Percentiles rank a stretch among this genome's conserved stretches.
These are phyloP conservation scores for Rhizopus microsporus DNA, from an alignment of 371 early-diverging fungal genomes.

Conservation along the genomic window DNA sequence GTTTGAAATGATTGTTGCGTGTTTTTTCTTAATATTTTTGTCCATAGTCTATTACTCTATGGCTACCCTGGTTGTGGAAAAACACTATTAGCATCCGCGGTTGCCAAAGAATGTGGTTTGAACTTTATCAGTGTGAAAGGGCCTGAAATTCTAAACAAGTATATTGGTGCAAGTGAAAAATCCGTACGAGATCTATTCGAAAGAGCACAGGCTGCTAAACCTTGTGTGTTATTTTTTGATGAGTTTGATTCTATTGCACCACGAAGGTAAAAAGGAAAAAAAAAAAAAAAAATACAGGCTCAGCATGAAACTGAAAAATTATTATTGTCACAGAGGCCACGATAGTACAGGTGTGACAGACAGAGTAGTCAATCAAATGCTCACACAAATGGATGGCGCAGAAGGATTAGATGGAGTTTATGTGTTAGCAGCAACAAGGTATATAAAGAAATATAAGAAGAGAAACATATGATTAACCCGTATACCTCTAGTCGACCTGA, in stretches of 20 bases:
- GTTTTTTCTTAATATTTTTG: neutral
- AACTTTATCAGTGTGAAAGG: slow-evolving; percentile 97
- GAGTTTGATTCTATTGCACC: slow-evolving; percentile 98
- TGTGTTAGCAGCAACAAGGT: slow-evolving; percentile 94
- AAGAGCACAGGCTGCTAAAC: slow-evolving; percentile 88
- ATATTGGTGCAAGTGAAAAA: slow-evolving; percentile 94
- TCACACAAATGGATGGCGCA: slow-evolving; percentile 97
- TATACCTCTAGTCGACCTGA: slow-evolving; percentile 90
- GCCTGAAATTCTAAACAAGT: slow-evolving; percentile 96
- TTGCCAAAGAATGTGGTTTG: slow-evolving; percentile 88
- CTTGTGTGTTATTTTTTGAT: slow-evolving; percentile 94
- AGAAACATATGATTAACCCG: slow-evolving; percentile 7
- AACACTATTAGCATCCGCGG: slow-evolving; percentile 93
- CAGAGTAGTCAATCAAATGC: slow-evolving; percentile 94
- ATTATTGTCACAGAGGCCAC: slow-evolving; percentile 64
- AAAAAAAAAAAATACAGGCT: neutral
- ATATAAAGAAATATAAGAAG: slow-evolving; percentile 10
- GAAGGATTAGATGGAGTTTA: slow-evolving; percentile 90
- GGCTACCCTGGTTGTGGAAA: slow-evolving; percentile 96
- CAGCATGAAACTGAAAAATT: neutral
- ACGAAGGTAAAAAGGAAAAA: slow-evolving; percentile 51
- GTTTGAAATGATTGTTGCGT: neutral
- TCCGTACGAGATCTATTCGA: slow-evolving; percentile 92
- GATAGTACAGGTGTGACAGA: slow-evolving; percentile 94
- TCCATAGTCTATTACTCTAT: slow-evolving; percentile 79